Base-by-base conservation (phyloP, 768 basidiomycete species). In the Macrolepiota dolichaula region DNA sequence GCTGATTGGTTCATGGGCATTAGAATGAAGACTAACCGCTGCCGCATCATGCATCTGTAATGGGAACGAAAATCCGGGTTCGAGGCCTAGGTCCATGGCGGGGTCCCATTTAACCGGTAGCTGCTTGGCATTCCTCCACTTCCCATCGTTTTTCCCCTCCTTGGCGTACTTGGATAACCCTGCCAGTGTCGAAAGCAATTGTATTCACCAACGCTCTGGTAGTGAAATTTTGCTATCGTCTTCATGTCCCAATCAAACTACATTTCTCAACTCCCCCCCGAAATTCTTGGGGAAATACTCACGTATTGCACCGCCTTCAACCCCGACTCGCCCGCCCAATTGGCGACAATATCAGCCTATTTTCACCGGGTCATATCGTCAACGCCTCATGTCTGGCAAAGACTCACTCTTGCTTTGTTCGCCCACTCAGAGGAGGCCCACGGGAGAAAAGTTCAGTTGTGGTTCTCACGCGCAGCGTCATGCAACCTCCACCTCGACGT, bases 241-340 rank as follows among this genome's bases (percentile, higher is more conserved):
- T n/a, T 22, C 42, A 44, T 44, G 42, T 44, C 42, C 42, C 42
- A 44, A 17, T 17, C 19, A 17, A 19, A 44, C 42, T 19, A 44
- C 42, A 22, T 44, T 44, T 44, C 42, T n/a, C 17, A 44, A 44
- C 64, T 76, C 2, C 75, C 75, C 29, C 66, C 70, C 47, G 76
- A 77, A 64, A 61, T 77, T 37, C 65, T 77, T 3, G 73, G 74
- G 35, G 73, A 75, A 46, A 70, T 77, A 1, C 74, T 76, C 59
- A 55, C 65, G 3, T 66, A 72, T 24, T 72, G 69, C 52, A 61
- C 74, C 6, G 17, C 63, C 1, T 29, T 64, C 17, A 64, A 62
- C 51, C 68, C 74, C 19, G 71, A 76, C 65, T 70, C 72, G n/a
- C 77, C 76, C 0, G 57, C 74, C 38, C 32, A 70, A n/a, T 66